Evolutionary conservation across 129 eudicot species (phyloP), one percentile per base, ranked within the genome.

Genomic region (Flaveria robusta): DNA sequence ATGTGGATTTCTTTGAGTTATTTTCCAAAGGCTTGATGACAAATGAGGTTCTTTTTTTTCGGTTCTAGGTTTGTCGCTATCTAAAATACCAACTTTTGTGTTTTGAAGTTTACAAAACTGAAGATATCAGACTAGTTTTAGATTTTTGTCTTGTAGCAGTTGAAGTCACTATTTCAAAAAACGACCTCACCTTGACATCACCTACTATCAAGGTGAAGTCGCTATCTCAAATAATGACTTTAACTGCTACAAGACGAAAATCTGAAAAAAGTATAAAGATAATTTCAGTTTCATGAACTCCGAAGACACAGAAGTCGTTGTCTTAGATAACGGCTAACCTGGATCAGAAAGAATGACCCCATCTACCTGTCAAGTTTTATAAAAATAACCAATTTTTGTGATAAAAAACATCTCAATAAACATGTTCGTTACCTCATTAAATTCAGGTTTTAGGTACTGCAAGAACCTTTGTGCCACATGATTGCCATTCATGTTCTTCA

Each of bases 391-490:
- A 3, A 18, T 54, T 54, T n/a, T 19, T 19, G 12, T 12, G 15
- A 27, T 13, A 13, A 11, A 29, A 13, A 18, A 55, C 16, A 9
- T n/a, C 45, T 16, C 7, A 66, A 1, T 71, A 16, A 22, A 10
- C 19, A 76, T 52, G 41, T 45, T 23, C 39, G 67, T 74, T 79
- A 86, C 89, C 87, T 86, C 87, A 18, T 79, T 82, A 50, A 79
- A 82, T 76, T 86, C 84, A 18, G 87, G 81, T 19, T 62, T 81
- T 12, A 86, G 66, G 73, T 74, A 86, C 79, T 86, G 90, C 79
- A 86, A 75, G 74, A 86, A 86, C 49, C 88, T 77, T 74, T 86
- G 90, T 12, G 86, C 91, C n/a, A 83, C 91, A 84, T 87, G 91
- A 81, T 87, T 87, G 4, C 91, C 91, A 67, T 87, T 87, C 91